Conservation (phyloP, 805 yeast species). For the Wickerhamiella azyma region DNA sequence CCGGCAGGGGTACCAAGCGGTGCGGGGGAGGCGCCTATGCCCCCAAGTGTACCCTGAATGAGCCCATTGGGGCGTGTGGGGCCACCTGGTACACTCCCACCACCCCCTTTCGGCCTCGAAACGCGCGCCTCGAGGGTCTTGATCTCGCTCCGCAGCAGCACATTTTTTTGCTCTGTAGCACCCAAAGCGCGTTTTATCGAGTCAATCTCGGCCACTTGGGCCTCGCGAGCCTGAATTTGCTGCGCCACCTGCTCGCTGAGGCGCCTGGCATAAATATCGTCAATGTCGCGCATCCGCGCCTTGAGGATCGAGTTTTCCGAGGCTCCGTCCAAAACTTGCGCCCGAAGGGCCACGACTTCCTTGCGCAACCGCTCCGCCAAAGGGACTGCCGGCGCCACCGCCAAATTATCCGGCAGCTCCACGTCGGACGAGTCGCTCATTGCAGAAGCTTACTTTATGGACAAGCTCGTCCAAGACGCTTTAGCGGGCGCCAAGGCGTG, state of each 20-base stretch:
- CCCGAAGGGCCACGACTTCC: slow-evolving; percentile 4
- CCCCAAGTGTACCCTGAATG: no score
- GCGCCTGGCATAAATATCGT: neutral
- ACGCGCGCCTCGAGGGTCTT: neutral
- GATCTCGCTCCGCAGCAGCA: slow-evolving; percentile 1
- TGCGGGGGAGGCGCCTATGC: no score
- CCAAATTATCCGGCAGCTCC: neutral
- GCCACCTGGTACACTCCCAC: no score
- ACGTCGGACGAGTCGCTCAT: slow-evolving; percentile 1
- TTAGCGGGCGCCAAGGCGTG: neutral
- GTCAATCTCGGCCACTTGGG: slow-evolving; percentile 1
- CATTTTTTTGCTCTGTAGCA: neutral
- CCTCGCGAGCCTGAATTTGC: neutral
- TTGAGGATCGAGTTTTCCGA: slow-evolving; percentile 1
- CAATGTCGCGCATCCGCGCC: slow-evolving; percentile 3
- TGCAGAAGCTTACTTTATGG: neutral
- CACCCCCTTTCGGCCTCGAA: no score
- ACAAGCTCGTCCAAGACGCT: neutral
- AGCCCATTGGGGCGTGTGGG: no score
- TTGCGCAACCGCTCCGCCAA: neutral
- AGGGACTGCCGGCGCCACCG: neutral
- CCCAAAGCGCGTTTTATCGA: neutral
- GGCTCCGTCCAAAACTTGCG: slow-evolving; percentile 1
- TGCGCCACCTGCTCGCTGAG: slow-evolving; percentile 3
- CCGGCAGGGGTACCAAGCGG: no score